These are phyloP conservation scores for Candida michaelii DNA, from an alignment of 805 yeast genomes.

Conservation along the genomic window DNA sequence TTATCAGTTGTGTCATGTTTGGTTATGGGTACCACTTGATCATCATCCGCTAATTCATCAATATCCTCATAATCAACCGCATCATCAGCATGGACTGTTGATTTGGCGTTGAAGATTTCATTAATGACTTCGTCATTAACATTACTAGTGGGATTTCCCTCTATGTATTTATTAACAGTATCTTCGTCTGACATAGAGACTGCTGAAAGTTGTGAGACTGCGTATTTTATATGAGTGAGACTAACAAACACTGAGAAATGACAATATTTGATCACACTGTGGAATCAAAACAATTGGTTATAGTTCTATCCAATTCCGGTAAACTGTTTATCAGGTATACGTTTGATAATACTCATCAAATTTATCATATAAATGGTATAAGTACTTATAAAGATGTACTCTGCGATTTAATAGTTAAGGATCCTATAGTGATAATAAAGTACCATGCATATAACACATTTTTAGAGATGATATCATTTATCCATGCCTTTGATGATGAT, in stretches of 20 bases:
- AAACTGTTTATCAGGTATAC: slow-evolving; percentile 4
- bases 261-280: not conserved
- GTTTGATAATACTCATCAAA: slow-evolving; percentile 1
- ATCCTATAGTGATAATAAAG: slow-evolving; percentile 4
- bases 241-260: not conserved
- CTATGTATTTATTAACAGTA: not conserved
- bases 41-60: slow-evolving; percentile 90
- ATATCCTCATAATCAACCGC: slow-evolving; percentile 94
- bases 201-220: too few species aligned
- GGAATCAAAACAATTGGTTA: slow-evolving; percentile 1
- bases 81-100: slow-evolving; percentile 77
- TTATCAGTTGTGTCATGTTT: not conserved
- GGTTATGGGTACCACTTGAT: slow-evolving; percentile 37
- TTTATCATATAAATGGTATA: slow-evolving; percentile 2
- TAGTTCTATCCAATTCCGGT: slow-evolving; percentile 5
- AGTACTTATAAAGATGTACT: not conserved
- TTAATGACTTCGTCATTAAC: slow-evolving; percentile 22
- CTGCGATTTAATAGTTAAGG: not conserved
- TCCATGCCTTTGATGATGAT: slow-evolving; percentile 7
- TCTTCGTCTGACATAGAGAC: slow-evolving; percentile 1
- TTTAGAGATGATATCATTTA: slow-evolving; percentile 14
- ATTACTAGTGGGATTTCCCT: slow-evolving; percentile 3
- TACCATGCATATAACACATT: slow-evolving; percentile 14
- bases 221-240: too few species aligned
- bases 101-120: slow-evolving; percentile 34